Conservation (phyloP, 768 basidiomycete species). For the Lenzites betulinus region DNA sequence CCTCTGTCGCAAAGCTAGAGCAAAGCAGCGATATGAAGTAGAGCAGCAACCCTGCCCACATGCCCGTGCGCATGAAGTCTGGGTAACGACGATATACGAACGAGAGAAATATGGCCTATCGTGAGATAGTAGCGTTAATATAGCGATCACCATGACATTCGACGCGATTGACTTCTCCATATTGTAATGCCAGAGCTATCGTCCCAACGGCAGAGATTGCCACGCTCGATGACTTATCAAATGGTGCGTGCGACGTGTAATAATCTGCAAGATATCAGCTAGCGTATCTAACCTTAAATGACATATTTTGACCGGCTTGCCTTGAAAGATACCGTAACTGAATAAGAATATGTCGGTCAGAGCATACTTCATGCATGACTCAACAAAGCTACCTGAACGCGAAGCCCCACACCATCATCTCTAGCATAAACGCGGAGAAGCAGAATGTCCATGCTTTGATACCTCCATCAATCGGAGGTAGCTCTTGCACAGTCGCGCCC, state of each 20-base stretch:
- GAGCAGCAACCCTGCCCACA: conserved; percentile 19
- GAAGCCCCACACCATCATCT: conserved; percentile 29
- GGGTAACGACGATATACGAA: conserved; percentile 18
- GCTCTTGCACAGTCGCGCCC: conserved; percentile 22
- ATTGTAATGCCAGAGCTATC: conserved; percentile 20
- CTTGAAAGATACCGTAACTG: conserved; percentile 31
- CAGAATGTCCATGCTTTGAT: conserved; percentile 27
- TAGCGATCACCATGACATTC: too few species aligned
- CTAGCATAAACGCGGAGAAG: conserved; percentile 19
- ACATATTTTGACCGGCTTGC: neutral
- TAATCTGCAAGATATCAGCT: conserved; percentile 15
- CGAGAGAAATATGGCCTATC: conserved; percentile 12
- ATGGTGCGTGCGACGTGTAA: conserved; percentile 27
- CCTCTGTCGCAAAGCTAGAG: conserved; percentile 24
- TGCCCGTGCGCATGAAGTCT: conserved; percentile 8
- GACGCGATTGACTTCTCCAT: conserved; percentile 19
- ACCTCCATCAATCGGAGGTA: conserved; percentile 23
- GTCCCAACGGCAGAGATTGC: conserved; percentile 25
- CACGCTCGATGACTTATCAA: conserved; percentile 18
- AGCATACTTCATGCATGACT: neutral
- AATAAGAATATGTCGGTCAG: neutral
- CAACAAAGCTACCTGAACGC: conserved; percentile 22
- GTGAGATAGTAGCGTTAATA: neutral
- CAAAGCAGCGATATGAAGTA: conserved; percentile 10
- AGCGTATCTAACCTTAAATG: neutral